Evolutionary conservation across 257 asterid genomes (phyloP), one percentile per base, ranked within the genome.

Genomic region (Sherardia arvensis): DNA sequence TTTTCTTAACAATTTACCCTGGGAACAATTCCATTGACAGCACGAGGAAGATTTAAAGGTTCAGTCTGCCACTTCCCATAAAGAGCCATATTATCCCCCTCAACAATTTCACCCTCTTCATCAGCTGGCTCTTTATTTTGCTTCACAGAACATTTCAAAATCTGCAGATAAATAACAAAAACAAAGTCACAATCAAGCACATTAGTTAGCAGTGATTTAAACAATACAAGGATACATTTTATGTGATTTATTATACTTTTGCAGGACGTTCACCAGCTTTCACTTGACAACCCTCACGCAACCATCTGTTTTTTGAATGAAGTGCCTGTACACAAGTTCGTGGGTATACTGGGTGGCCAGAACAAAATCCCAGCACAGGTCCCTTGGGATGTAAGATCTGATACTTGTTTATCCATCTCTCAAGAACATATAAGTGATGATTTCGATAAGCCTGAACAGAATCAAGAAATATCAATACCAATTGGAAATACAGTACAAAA

Each of bases 41-140:
- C 96, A 53, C 8, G 82, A 71, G 99, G 96, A 76, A 93, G 95
- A 68, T 66, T 71, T 38, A 93, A 76, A 6, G 91, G 87, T 77
- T 79, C 91, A 1, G 95, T 93, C 78, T 93, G 99, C 99, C 97
- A 93, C 85, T 83, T 83, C 56, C 97, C 99, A 66, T 78, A 93
- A 67, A 93, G 90, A 66, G 71, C 55, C 5, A 81, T 81, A 64
- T 63, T 62, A 63, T 74, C 77, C 34, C 66, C 89, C 33, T 70
- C 87, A 51, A 62, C 69, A 59, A 15, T 40, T 66, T 77, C 80
- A 69, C 79, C 80, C 53, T 84, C 90, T 56, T 81, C 85, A 67
- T 15, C 78, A 62, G 62, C 74, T 67, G 66, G 79, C 71, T 66
- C 84, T 79, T 83, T 87, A 51, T 73, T 66, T 53, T 69, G 65